These are phyloP conservation scores for Phytopythium montanum DNA, from an alignment of 352 stramenopile species.

Conservation along the genomic window DNA sequence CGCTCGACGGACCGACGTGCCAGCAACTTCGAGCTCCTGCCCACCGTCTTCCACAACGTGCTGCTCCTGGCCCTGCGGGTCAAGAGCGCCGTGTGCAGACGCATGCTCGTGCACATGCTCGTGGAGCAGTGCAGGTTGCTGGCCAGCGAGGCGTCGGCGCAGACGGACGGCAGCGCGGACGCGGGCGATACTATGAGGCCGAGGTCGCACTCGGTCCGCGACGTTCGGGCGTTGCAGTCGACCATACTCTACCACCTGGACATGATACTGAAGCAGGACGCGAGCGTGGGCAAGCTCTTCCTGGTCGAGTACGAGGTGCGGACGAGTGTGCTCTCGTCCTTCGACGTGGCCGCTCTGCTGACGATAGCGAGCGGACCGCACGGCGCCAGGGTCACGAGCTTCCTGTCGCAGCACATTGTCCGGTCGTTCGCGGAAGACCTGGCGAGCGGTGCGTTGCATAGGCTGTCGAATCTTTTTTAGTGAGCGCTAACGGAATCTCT, in stretches of 20 bases:
- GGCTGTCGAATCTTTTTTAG: background rate
- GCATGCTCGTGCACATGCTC: constrained; percentile 32
- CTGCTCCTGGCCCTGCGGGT: constrained; percentile 30
- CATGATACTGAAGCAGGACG: constrained; percentile 41
- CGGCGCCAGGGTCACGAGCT: constrained; percentile 28
- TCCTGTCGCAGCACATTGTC: constrained; percentile 20
- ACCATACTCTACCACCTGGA: constrained; percentile 60
- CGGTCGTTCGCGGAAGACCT: constrained; percentile 21
- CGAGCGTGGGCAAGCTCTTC: constrained; percentile 32
- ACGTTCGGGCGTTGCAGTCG: constrained; percentile 32
- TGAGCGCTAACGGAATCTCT: background rate
- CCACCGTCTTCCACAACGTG: constrained; percentile 38
- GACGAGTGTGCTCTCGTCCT: constrained; percentile 24
- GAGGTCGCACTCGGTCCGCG: constrained; percentile 5
- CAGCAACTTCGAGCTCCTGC: constrained; percentile 25
- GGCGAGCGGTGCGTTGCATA: constrained; percentile 15
- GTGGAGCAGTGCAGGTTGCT: constrained; percentile 29
- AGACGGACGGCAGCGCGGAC: background rate
- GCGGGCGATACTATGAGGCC: background rate
- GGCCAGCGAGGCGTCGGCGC: background rate
- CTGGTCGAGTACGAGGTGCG: constrained; percentile 34
- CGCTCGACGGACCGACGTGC: constrained; percentile 4
- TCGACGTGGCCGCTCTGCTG: constrained; percentile 42
- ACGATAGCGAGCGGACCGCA: constrained; percentile 16
- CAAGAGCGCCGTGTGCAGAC: constrained; percentile 26